Conservation (phyloP, 345 rosid species). For the Trapa incisa region DNA sequence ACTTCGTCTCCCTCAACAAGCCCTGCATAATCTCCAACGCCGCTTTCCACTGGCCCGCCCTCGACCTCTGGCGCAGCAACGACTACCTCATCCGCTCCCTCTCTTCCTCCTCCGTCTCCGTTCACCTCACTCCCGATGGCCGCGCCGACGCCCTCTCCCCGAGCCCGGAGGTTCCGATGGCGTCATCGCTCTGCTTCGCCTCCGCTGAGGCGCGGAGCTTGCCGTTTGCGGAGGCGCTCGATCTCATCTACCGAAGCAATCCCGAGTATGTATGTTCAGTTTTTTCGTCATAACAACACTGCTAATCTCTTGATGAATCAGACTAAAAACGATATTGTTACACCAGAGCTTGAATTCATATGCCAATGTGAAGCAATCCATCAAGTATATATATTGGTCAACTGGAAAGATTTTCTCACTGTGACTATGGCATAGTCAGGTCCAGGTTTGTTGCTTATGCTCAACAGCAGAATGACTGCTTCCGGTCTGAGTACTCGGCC, state of each 20-base stretch:
- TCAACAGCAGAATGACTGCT: conserved; percentile 84
- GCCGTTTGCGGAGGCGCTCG: conserved; percentile 47
- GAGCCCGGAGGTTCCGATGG: not conserved
- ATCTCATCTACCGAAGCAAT: conserved; percentile 16
- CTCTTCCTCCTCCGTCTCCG: conserved; percentile 47
- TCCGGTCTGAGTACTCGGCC: conserved; percentile 47
- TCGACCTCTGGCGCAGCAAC: conserved; percentile 47
- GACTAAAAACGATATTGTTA: too few species aligned
- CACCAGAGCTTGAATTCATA: too few species aligned
- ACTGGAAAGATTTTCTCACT: not conserved
- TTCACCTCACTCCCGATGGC: conserved; percentile 79
- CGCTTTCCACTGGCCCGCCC: conserved; percentile 59
- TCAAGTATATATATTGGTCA: not conserved
- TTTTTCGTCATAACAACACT: not conserved
- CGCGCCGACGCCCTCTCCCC: conserved; percentile 55
- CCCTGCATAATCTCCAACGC: conserved; percentile 74
- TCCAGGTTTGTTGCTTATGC: conserved; percentile 39
- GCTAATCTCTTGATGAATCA: not conserved
- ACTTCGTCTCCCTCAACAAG: conserved; percentile 58
- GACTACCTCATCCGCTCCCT: conserved; percentile 40
- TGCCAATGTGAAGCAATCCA: not conserved
- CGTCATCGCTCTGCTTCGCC: conserved; percentile 42
- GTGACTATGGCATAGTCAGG: not conserved
- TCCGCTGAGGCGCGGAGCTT: conserved; percentile 53
- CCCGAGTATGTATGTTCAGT: not conserved